Base-by-base conservation (phyloP, 768 basidiomycete species). In the Pulveroboletus sp. region DNA sequence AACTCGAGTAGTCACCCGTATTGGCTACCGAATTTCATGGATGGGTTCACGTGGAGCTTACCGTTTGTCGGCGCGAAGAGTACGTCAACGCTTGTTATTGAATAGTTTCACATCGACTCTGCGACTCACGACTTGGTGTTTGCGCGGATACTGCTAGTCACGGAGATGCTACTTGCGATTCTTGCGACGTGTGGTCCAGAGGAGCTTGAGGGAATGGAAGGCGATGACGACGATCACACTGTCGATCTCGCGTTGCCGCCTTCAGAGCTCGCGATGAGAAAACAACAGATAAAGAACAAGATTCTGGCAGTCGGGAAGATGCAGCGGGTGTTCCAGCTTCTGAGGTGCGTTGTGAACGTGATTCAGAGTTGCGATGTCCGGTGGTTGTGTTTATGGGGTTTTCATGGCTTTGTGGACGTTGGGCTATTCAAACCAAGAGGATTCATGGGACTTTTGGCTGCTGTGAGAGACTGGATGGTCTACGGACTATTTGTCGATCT, bases 11-110 rank as follows among this genome's bases (percentile, higher is more conserved):
- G 83, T 27, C 91, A 93, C 66, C 91, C 91, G 4, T 97, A 92
- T 69, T 96, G 93, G 92, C 71, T 99, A 30, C 95, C 95, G 0
- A 97, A 97, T 70, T 96, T 97, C 57, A 94, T 96, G 86, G 92
- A 98, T 64, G 94, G 89, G 30, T 98, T 99, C 66, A 97, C 94
- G 3, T 99, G 95, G 95, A 92, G 89, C 77, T 67, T 99, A 51
- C 95, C 95, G 0, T 99, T 99, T 63, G 95, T 99, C 3, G 95
- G 94, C 43, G 85, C 90, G 46, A 99, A 99, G 73, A 98, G 95
- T 95, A 57, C 49, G 91, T 57, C 17, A 0, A 12, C n/a, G 32
- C n/a, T 12, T 40, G 2, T 30, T 7, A 9, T 33, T 30, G 18
- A 15, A 3, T 3, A 6, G 12, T 27, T 32, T 15, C 6, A 21